phyloP scores from a whole-genome alignment of 352 stramenopile genomes.

The Phytophthora gonapodyides region DNA sequence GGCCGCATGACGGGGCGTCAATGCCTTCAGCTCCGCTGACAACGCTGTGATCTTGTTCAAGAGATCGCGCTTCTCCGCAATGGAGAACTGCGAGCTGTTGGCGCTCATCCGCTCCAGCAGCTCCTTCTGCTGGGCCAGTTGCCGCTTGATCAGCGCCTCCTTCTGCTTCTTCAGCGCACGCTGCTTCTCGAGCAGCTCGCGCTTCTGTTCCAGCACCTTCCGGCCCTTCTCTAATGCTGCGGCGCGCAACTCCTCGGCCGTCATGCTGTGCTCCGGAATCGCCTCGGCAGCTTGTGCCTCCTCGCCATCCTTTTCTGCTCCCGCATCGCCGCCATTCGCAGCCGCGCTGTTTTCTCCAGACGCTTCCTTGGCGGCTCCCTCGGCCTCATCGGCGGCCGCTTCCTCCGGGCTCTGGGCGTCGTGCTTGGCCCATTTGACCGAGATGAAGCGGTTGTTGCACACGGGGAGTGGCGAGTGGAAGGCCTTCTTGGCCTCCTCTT shows the following conservation, averaged over 20 bases:
- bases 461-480: conserved; percentile 88
- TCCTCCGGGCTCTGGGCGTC: conserved; percentile 72
- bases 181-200: conserved; percentile 87
- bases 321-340: conserved; percentile 6
- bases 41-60: conserved; percentile 85
- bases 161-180: conserved; percentile 84
- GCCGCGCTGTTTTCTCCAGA: conserved; percentile 27
- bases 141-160: conserved; percentile 78
- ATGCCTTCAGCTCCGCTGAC: conserved; percentile 67
- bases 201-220: conserved; percentile 85
- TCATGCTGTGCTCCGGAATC: conserved; percentile 63
- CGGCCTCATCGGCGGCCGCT: conserved; percentile 45
- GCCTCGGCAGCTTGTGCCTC: conserved; percentile 18
- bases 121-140: conserved; percentile 83
- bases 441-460: conserved; percentile 91
- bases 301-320: conserved; percentile 21
- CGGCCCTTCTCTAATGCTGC: conserved; percentile 80
- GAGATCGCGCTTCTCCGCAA: conserved; percentile 74
- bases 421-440: conserved; percentile 87
- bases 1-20: conserved; percentile 44
- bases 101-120: conserved; percentile 81
- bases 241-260: conserved; percentile 68
- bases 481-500: conserved; percentile 83
- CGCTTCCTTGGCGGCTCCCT: conserved; percentile 36
- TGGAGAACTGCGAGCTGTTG: conserved; percentile 72